Percentiles rank a stretch among this genome's conserved stretches.
Evolutionary conservation across 139 green algal genomes (phyloP).

Genomic region (Asterochloris sp.): DNA sequence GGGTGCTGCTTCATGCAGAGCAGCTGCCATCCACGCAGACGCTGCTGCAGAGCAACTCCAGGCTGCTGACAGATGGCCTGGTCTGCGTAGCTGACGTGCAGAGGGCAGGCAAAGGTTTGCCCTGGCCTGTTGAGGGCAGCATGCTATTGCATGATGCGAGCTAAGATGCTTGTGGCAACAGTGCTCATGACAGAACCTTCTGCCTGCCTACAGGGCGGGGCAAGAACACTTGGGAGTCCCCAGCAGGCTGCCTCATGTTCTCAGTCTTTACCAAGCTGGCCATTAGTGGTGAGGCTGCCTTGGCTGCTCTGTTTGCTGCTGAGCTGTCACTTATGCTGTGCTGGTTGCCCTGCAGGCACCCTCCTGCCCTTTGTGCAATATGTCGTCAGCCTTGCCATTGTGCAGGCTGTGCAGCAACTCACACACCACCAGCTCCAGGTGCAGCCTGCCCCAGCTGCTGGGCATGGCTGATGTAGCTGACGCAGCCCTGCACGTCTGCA

Average conservation of each 20-base stretch:
- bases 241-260: conserved; percentile 93
- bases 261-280: conserved; percentile 37
- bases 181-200: background rate
- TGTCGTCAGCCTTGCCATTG: conserved; percentile 83
- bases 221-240: conserved; percentile 85
- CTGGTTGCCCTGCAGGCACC: conserved; percentile 25
- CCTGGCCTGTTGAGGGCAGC: background rate
- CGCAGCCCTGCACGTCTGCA: background rate
- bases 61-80: conserved; percentile 47
- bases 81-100: conserved; percentile 72
- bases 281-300: background rate
- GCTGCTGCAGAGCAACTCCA: conserved; percentile 53
- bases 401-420: conserved; percentile 59
- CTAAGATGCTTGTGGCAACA: background rate
- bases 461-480: background rate
- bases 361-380: conserved; percentile 94
- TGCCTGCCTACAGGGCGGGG: conserved; percentile 58
- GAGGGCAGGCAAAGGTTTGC: conserved; percentile 60
- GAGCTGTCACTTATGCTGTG: too few relatives aligned
- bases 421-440: conserved; percentile 10
- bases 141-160: background rate
- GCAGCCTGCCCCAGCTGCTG: too few relatives aligned
- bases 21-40: conserved; percentile 57
- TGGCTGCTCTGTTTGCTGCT: background rate
- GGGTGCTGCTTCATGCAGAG: conserved; percentile 33